phyloP scores from a whole-genome alignment of 2,329 filamentous ascomycete genomes.

The Penicillium sp. region DNA sequence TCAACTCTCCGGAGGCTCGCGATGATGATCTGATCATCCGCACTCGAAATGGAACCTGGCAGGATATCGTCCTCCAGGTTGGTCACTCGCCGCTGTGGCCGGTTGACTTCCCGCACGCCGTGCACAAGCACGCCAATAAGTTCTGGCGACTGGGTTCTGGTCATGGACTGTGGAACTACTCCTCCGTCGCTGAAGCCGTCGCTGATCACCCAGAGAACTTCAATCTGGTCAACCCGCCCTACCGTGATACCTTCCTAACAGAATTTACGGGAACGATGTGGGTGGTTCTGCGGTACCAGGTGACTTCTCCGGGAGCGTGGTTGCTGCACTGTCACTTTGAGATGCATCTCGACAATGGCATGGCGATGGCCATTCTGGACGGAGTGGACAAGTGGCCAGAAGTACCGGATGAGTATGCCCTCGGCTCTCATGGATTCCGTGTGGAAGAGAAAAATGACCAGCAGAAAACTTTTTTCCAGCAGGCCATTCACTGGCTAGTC shows the following conservation, averaged over 20 bases:
- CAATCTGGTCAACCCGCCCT: constrained; percentile 45
- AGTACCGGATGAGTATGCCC: too few relatives aligned
- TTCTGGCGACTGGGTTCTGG: constrained; percentile 58
- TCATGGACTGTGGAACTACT: too few relatives aligned
- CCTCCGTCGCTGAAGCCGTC: too few relatives aligned
- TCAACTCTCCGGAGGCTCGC: constrained; percentile 4
- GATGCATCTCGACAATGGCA: constrained; percentile 53
- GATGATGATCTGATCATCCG: constrained; percentile 38
- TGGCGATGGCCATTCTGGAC: constrained; percentile 54
- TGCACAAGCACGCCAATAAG: constrained; percentile 68
- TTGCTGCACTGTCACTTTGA: constrained; percentile 57
- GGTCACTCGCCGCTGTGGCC: constrained; percentile 43
- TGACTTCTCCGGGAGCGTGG: constrained; percentile 52
- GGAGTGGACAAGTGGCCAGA: constrained; percentile 50
- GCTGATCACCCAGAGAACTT: too few relatives aligned
- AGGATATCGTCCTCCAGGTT: constrained; percentile 50
- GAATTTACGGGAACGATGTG: constrained; percentile 41
- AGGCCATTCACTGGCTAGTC: too few relatives aligned
- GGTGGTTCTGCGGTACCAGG: constrained; percentile 52
- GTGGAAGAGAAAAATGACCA: too few relatives aligned
- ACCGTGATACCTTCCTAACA: constrained; percentile 55
- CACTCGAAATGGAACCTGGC: constrained; percentile 55
- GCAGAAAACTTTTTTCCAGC: too few relatives aligned
- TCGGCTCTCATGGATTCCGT: too few relatives aligned
- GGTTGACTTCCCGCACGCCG: constrained; percentile 60